A percentile compares a stretch with the other conserved stretches of the same genome.
Evolutionary conservation across 208 protist genomes (phyloP).

Genomic region (Trypanosoma melophagium): DNA sequence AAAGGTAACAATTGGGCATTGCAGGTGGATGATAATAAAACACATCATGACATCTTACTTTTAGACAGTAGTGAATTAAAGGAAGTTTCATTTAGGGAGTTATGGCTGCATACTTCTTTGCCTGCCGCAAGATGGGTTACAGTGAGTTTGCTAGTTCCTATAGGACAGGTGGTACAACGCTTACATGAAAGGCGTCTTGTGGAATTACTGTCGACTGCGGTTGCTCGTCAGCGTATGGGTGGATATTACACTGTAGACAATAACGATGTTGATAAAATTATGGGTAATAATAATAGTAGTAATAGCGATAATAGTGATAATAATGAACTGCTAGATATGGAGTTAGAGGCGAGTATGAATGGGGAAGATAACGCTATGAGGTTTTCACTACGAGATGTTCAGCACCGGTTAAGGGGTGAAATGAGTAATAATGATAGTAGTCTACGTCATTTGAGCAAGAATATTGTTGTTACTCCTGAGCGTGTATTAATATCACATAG

Average conservation of each 20-base stretch:
- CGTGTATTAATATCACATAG: not conserved
- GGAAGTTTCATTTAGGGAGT: slow-evolving; percentile 1
- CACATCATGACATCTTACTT: slow-evolving; percentile 23
- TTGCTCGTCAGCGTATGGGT: slow-evolving; percentile 1
- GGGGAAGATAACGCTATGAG: not conserved
- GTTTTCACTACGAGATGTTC: not conserved
- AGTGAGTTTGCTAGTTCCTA: slow-evolving; percentile 70
- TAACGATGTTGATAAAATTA: not conserved
- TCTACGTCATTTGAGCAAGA: not conserved
- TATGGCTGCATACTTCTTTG: slow-evolving; percentile 69
- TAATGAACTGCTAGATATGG: not conserved
- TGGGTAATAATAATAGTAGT: not conserved
- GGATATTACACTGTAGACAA: not conserved
- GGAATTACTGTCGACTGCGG: slow-evolving; percentile 27
- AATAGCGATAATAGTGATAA: not conserved
- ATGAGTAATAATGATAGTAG: not conserved
- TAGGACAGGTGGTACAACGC: slow-evolving; percentile 64
- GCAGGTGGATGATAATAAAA: slow-evolving; percentile 11
- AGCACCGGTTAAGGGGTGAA: not conserved
- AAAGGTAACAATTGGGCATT: slow-evolving; percentile 25
- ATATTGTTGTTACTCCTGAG: not conserved
- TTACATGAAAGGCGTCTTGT: slow-evolving; percentile 58
- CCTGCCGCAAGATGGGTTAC: slow-evolving; percentile 79
- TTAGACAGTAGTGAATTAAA: not conserved
- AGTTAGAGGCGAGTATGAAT: not conserved